Evolutionary conservation across 1,139 yeast species (phyloP).

Genomic region (Sugiyamaella grinbergsii): DNA sequence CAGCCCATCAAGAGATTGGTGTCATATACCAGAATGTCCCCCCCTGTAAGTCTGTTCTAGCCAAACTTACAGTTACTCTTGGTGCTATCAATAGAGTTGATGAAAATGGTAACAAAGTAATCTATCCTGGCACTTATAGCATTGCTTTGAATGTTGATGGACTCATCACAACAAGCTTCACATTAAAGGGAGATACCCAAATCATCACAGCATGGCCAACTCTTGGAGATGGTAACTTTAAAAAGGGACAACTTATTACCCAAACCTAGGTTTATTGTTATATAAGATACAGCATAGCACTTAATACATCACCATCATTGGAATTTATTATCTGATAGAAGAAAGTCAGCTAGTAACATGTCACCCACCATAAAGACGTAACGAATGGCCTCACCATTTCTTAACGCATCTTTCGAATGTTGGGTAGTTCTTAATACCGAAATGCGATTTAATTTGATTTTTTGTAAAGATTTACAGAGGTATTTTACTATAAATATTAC

Average conservation of each 20-base stretch:
- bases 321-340: no score
- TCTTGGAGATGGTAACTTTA: constrained; percentile 12
- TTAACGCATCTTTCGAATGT: no score
- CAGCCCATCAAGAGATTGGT: constrained; percentile 24
- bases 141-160: constrained; percentile 11
- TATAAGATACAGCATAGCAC: no score
- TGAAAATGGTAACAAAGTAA: constrained; percentile 22
- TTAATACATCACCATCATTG: no score
- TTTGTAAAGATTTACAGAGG: no score
- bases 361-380: no score
- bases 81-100: constrained; percentile 22
- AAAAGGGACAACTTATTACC: constrained; percentile 3
- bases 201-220: constrained; percentile 17
- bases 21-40: constrained; percentile 20
- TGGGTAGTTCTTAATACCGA: no score
- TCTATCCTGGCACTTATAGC: constrained; percentile 25
- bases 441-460: no score
- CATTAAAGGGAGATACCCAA: constrained; percentile 15
- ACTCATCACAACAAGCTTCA: constrained; percentile 6
- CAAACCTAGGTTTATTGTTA: constrained; percentile 1
- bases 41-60: constrained; percentile 20
- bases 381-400: no score
- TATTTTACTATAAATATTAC: background rate
- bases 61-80: constrained; percentile 17
- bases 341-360: no score